A percentile compares a stretch with the other conserved stretches of the same genome.
These are phyloP conservation scores for Ophiostoma pallidulum DNA, from an alignment of 2,329 filamentous ascomycete genomes.

Conservation along the genomic window DNA sequence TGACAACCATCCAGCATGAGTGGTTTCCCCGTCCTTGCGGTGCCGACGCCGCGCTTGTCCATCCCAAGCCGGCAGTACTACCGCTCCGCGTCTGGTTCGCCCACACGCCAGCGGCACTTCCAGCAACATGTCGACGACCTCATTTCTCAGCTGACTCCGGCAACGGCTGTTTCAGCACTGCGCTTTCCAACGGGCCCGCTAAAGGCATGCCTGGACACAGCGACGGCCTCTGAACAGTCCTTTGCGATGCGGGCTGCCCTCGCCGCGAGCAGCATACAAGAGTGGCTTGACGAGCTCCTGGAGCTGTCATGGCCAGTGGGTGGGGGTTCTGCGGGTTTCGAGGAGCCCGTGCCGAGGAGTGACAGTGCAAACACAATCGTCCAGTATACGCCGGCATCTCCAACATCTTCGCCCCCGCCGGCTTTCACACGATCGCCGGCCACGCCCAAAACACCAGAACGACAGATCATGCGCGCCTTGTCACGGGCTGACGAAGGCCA, in stretches of 20 bases:
- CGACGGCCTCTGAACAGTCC: constrained; percentile 57
- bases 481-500: background rate
- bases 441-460: constrained; percentile 12
- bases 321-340: constrained; percentile 43
- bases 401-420: constrained; percentile 5
- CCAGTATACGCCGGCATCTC: background rate
- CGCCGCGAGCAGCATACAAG: constrained; percentile 60
- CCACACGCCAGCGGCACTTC: constrained; percentile 34
- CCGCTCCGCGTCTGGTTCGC: constrained; percentile 33
- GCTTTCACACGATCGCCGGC: background rate
- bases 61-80: constrained; percentile 29
- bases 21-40: constrained; percentile 27
- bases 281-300: constrained; percentile 65
- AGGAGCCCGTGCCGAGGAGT: constrained; percentile 27
- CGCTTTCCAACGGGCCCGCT: constrained; percentile 42
- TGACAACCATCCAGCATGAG: too few relatives aligned
- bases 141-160: constrained; percentile 51
- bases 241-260: constrained; percentile 62
- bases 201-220: constrained; percentile 50
- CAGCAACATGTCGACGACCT: constrained; percentile 40
- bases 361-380: background rate
- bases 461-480: background rate
- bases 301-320: constrained; percentile 47
- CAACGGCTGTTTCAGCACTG: constrained; percentile 51
- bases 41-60: constrained; percentile 28